Evolutionary conservation across 1,284 basidiomycete species (phyloP).

Genomic region (Termitomyces sp.): DNA sequence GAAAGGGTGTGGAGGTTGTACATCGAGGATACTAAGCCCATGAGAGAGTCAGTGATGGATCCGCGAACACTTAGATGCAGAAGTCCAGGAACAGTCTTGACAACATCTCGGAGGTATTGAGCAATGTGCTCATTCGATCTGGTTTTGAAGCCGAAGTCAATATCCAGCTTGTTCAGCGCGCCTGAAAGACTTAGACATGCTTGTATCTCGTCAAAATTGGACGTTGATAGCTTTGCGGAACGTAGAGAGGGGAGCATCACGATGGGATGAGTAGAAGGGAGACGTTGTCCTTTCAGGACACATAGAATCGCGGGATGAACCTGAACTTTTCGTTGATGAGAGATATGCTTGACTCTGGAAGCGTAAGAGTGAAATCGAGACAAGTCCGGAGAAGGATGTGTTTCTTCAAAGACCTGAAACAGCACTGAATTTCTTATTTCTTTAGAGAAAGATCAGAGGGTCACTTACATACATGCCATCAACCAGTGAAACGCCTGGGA

Average conservation of each 20-base stretch:
- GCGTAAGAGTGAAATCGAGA: conserved; percentile 40
- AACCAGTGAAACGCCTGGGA: conserved; percentile 28
- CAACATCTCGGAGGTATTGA: conserved; percentile 27
- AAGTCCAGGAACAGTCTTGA: conserved; percentile 28
- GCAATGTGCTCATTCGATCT: conserved; percentile 18
- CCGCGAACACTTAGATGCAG: conserved; percentile 44
- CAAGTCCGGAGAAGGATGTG: conserved; percentile 18
- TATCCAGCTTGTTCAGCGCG: conserved; percentile 33
- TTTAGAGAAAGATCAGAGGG: background rate
- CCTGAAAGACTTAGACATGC: conserved; percentile 31
- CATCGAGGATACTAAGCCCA: conserved; percentile 33
- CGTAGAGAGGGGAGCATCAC: conserved; percentile 33
- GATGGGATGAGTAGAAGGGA: background rate
- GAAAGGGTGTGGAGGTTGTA: conserved; percentile 37
- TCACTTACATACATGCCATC: conserved; percentile 30
- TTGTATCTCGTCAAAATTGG: conserved; percentile 29
- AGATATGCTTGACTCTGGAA: conserved; percentile 41
- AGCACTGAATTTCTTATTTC: background rate
- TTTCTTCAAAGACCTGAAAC: conserved; percentile 18
- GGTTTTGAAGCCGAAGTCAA: conserved; percentile 41
- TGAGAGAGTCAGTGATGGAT: conserved; percentile 33
- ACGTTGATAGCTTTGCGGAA: conserved; percentile 34
- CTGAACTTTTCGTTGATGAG: conserved; percentile 29
- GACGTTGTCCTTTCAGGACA: conserved; percentile 15
- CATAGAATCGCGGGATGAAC: conserved; percentile 24